phyloP scores from a whole-genome alignment of 257 asterid species.

The Solanum sejunctum region DNA sequence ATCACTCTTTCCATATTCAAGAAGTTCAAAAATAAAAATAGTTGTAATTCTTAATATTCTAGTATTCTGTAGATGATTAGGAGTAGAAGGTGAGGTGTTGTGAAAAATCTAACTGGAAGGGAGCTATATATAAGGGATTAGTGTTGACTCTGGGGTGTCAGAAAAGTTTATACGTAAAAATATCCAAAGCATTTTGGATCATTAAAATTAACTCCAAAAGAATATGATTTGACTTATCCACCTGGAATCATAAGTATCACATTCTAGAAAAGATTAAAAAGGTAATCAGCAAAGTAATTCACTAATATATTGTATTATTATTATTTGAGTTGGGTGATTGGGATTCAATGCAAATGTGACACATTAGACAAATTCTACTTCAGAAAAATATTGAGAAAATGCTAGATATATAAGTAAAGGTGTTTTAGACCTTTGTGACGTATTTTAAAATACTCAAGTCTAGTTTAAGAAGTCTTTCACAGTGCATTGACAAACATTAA shows the following conservation, averaged over 20 bases:
- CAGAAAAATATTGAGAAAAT: background rate
- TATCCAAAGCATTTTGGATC: background rate
- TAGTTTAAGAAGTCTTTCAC: no score
- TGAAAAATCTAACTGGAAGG: no score
- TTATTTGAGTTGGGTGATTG: background rate
- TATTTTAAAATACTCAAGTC: background rate
- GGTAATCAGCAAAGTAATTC: background rate
- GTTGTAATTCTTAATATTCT: no score
- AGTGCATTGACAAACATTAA: no score
- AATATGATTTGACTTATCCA: background rate
- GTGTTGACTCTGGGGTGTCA: no score
- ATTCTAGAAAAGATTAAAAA: background rate
- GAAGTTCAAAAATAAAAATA: background rate
- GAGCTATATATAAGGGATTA: no score
- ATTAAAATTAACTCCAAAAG: background rate
- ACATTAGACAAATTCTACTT: background rate
- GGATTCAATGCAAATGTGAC: background rate
- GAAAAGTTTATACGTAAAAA: no score
- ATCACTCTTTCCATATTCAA: conserved; percentile 17
- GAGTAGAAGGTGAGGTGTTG: no score
- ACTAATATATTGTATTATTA: background rate
- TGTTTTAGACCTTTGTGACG: background rate
- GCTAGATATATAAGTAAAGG: background rate
- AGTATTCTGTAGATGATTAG: background rate
- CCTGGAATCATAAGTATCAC: background rate